Evolutionary conservation across 2,329 filamentous ascomycete genomes (phyloP).

Genomic region (Penicillium polonicum): DNA sequence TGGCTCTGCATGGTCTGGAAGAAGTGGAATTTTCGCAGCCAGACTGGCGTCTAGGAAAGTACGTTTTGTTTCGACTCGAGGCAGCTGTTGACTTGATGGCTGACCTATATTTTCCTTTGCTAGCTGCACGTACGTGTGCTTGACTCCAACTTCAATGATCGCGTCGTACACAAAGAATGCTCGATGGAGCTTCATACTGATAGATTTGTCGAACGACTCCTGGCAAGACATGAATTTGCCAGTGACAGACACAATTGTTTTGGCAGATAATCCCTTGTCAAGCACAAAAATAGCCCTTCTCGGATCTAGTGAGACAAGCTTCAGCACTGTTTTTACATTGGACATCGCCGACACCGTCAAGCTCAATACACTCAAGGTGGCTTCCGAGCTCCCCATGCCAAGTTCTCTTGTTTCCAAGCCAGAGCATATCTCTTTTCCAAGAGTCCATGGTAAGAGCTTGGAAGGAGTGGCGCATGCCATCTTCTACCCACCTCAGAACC

Average conservation of each 20-base stretch:
- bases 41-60: slow-evolving; percentile 28
- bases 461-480: slow-evolving; percentile 42
- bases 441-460: slow-evolving; percentile 24
- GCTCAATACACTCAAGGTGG: not conserved
- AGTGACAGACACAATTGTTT: slow-evolving; percentile 4
- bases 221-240: slow-evolving; percentile 5
- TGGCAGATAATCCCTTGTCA: slow-evolving; percentile 1
- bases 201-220: slow-evolving; percentile 1
- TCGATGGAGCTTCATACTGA: slow-evolving; percentile 5
- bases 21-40: slow-evolving; percentile 32
- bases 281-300: slow-evolving; percentile 1
- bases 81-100: not conserved
- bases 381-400: slow-evolving; percentile 6
- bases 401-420: slow-evolving; percentile 19
- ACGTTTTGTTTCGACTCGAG: not conserved
- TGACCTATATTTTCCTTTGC: not conserved
- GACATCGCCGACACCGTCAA: not conserved
- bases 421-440: slow-evolving; percentile 37
- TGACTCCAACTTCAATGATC: not conserved
- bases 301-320: slow-evolving; percentile 5
- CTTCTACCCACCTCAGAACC: slow-evolving; percentile 52
- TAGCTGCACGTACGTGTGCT: slow-evolving; percentile 7
- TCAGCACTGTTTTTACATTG: slow-evolving; percentile 1
- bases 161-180: slow-evolving; percentile 7
- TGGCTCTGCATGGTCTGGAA: slow-evolving; percentile 42